Conservation (phyloP, 1,139 yeast genomes). For the Pichia sp. region DNA sequence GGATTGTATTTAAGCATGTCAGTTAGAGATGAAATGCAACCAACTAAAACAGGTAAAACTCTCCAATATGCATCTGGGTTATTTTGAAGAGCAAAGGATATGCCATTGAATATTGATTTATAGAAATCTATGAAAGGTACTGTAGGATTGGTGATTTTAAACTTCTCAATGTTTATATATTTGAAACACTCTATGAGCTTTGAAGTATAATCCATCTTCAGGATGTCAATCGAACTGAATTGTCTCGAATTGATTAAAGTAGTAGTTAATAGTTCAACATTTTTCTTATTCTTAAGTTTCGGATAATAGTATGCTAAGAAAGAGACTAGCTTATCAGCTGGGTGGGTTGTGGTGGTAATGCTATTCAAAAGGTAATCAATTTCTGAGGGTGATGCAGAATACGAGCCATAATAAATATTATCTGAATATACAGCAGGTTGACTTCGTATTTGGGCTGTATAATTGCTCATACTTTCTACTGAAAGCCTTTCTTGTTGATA, state of each 20-base stretch:
- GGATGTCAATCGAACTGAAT: conserved; percentile 20
- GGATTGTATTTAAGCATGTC: conserved; percentile 18
- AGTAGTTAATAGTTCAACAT: conserved; percentile 44
- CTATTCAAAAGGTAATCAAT: conserved; percentile 44
- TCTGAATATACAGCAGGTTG: too few relatives aligned
- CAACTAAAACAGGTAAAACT: conserved; percentile 48
- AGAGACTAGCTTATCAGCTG: conserved; percentile 37
- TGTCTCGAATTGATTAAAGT: conserved; percentile 43
- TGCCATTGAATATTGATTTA: conserved; percentile 34
- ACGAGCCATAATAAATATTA: too few relatives aligned
- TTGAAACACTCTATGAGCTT: conserved; percentile 44
- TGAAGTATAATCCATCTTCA: conserved; percentile 28
- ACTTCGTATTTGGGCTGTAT: too few relatives aligned
- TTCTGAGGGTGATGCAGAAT: conserved; percentile 39
- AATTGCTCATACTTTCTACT: too few relatives aligned
- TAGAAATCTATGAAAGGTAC: conserved; percentile 47
- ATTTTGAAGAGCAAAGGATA: not conserved
- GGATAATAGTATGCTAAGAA: conserved; percentile 57
- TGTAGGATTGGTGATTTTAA: conserved; percentile 55
- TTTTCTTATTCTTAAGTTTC: conserved; percentile 48
- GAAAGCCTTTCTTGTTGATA: too few relatives aligned
- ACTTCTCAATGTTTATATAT: conserved; percentile 44
- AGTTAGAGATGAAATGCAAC: conserved; percentile 38
- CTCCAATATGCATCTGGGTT: conserved; percentile 39
- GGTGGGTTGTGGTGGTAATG: conserved; percentile 33